Evolutionary conservation across 1,284 basidiomycete genomes (phyloP).

Genomic region (Cerrena zonata): DNA sequence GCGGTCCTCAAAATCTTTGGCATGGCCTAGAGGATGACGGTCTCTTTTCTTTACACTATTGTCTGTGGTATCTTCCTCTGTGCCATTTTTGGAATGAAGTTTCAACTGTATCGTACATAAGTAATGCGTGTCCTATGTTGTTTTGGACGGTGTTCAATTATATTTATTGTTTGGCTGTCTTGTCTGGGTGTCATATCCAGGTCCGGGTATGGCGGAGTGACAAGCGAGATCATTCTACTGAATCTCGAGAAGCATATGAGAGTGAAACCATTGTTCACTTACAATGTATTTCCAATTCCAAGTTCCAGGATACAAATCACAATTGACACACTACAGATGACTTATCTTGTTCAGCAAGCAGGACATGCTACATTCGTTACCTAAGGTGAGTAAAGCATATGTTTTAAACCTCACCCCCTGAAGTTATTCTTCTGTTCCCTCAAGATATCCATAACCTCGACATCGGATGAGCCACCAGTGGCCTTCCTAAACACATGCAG

Average conservation of each 20-base stretch:
- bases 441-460: constrained; percentile 66
- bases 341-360: not conserved
- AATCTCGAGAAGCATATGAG: not conserved
- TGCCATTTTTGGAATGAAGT: constrained; percentile 1
- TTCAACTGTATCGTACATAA: constrained; percentile 4
- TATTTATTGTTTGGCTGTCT: not conserved
- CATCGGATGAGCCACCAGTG: constrained; percentile 43
- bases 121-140: constrained; percentile 2
- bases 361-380: not conserved
- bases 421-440: constrained; percentile 82
- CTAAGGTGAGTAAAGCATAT: not conserved
- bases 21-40: constrained; percentile 26
- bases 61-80: not conserved
- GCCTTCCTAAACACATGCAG: constrained; percentile 33
- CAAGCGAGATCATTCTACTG: not conserved
- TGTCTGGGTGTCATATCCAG: not conserved
- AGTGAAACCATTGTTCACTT: not conserved
- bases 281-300: too few relatives aligned
- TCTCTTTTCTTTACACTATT: not conserved
- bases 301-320: too few relatives aligned
- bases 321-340: not conserved
- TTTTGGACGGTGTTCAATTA: not conserved
- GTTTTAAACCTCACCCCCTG: constrained; percentile 37
- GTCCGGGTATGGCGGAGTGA: not conserved
- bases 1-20: constrained; percentile 65